A percentile compares a stretch with the other conserved stretches of the same genome.
Evolutionary conservation across 2,329 filamentous ascomycete genomes (phyloP).

Genomic region (Beauveria pseudobassiana): DNA sequence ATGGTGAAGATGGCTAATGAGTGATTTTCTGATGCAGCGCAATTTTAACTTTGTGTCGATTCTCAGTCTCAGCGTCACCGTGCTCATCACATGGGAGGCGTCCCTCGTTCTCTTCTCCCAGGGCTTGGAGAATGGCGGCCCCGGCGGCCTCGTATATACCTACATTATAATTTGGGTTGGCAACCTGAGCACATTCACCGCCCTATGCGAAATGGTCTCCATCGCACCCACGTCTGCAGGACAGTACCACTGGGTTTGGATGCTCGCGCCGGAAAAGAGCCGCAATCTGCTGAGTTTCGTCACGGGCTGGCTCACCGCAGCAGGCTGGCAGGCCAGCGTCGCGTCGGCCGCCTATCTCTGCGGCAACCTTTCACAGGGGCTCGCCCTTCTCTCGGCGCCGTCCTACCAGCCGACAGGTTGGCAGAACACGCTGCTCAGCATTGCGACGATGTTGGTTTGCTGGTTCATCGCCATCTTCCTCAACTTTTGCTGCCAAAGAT

Average conservation of each 20-base stretch:
- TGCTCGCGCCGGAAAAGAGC: conserved; percentile 33
- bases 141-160: conserved; percentile 42
- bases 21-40: conserved; percentile 18
- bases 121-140: conserved; percentile 35
- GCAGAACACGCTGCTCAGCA: conserved; percentile 8
- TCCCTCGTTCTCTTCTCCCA: conserved; percentile 20
- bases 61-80: conserved; percentile 37
- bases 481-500: conserved; percentile 11
- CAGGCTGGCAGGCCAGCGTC: conserved; percentile 21
- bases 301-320: conserved; percentile 20
- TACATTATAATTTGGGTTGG: conserved; percentile 37
- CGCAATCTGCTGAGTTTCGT: conserved; percentile 33
- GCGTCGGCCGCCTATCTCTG: conserved; percentile 14
- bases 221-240: conserved; percentile 42
- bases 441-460: background rate
- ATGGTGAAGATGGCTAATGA: background rate
- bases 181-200: conserved; percentile 28
- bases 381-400: background rate
- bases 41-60: conserved; percentile 38
- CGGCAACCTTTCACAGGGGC: background rate
- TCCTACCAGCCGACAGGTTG: background rate
- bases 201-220: conserved; percentile 26
- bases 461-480: background rate
- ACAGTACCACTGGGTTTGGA: conserved; percentile 50
- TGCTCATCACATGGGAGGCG: conserved; percentile 41